Evolutionary conservation across 2,329 filamentous ascomycete species (phyloP).

Genomic region (Apiospora hydei): DNA sequence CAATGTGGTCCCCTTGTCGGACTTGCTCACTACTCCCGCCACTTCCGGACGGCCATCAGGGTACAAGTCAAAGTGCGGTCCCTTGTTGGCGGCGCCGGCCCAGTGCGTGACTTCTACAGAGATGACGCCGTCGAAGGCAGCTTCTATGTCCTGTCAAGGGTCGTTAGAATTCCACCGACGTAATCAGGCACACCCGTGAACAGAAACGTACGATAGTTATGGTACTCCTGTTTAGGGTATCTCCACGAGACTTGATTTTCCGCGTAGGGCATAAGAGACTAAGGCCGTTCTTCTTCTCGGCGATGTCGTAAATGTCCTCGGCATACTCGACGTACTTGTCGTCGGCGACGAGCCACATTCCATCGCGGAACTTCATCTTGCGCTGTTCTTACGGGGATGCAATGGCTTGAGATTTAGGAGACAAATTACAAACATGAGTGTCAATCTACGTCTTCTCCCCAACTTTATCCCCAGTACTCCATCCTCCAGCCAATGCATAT

Average conservation of each 20-base stretch:
- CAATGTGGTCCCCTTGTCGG: constrained; percentile 55
- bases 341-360: constrained; percentile 72
- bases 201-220: constrained; percentile 54
- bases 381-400: not conserved
- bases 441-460: not conserved
- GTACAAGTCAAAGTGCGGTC: constrained; percentile 65
- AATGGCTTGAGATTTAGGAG: too few relatives aligned
- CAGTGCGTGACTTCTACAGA: constrained; percentile 67
- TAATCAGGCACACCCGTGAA: not conserved
- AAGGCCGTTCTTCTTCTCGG: constrained; percentile 55
- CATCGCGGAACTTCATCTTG: constrained; percentile 68
- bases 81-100: constrained; percentile 57
- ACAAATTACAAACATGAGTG: not conserved
- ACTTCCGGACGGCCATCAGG: constrained; percentile 56
- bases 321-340: constrained; percentile 69
- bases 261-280: constrained; percentile 64
- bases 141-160: constrained; percentile 56
- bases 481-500: not conserved
- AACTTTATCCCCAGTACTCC: not conserved
- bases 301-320: constrained; percentile 66
- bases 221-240: constrained; percentile 63
- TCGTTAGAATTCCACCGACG: not conserved
- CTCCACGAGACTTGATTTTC: constrained; percentile 60
- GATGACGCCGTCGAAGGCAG: constrained; percentile 64
- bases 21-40: constrained; percentile 49